A percentile compares a stretch with the other conserved stretches of the same genome.
These are phyloP conservation scores for Russula olivacea DNA, from an alignment of 768 basidiomycete species.

Conservation along the genomic window DNA sequence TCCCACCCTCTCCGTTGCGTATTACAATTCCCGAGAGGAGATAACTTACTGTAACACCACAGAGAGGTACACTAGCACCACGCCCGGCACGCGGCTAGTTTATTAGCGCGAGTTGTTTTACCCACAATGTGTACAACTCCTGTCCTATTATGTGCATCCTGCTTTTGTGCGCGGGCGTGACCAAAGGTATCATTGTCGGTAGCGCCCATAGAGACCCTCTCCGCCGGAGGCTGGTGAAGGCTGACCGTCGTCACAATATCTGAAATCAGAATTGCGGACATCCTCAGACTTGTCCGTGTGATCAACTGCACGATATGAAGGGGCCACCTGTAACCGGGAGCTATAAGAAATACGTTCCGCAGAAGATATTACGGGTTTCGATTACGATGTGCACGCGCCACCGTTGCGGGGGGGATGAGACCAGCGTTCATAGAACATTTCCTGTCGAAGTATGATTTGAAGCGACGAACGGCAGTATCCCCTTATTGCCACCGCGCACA, in stretches of 20 bases:
- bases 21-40: conserved; percentile 11
- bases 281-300: conserved; percentile 11
- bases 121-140: neutral
- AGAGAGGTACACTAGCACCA: neutral
- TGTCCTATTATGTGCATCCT: neutral
- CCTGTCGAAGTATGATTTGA: neutral
- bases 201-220: neutral
- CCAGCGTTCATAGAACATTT: conserved; percentile 4
- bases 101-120: neutral
- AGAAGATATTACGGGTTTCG: conserved; percentile 5
- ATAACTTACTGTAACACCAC: neutral
- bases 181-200: neutral
- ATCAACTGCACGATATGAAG: neutral
- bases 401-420: conserved; percentile 4
- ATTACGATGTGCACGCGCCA: conserved; percentile 4
- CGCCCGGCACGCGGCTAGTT: neutral
- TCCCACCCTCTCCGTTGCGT: conserved; percentile 8
- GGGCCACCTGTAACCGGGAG: neutral
- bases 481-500: conserved; percentile 7
- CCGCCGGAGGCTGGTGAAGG: neutral
- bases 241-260: conserved; percentile 8
- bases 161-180: neutral
- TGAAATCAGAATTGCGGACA: conserved; percentile 6
- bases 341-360: conserved; percentile 12
- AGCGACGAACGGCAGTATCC: neutral